Base-by-base conservation (phyloP, 2,329 filamentous ascomycete species). In the Aspergillus quadrilineatus region DNA sequence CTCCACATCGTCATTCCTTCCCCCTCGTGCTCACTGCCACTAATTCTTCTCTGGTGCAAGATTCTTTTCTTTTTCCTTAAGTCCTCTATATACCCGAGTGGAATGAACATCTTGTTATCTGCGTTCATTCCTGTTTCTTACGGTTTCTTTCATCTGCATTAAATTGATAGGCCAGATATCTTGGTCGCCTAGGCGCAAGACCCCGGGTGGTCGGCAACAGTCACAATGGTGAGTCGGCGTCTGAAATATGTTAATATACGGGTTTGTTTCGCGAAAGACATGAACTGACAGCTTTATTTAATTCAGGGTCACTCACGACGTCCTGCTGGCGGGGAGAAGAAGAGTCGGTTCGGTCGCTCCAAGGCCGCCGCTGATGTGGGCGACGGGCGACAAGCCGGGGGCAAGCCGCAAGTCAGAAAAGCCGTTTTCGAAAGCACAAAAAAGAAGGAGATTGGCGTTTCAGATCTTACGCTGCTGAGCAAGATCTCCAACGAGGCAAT, bases 401-500 rank as follows among this genome's bases (percentile, higher is more conserved):
- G 80, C 58, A 79, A 81, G 66, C 79, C 86, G 61, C 90, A 90
- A 76, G 90, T 96, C 66, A 93, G 92, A 78, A 97, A 97, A 80
- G 94, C 94, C 62, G 90, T 90, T 60, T 99, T 95, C 77, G 94
- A 99, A 75, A 90, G 87, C 59, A 90, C 88, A 64, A 97, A 97
- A 84, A 99, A 97, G 87, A 97, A 96, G 84, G 92, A 99, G 77
- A 94, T 99, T 67, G 94, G 94, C 64, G 94, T 99, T 53, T 97
- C 94, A 54, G 94, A 99, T 81, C 83, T 99, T 73, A 99, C 94
- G 4, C 82, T 99, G 68, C 89, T 99, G 72, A 97, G 92, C 82
- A 97, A 97, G 77, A 95, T 99, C 63, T 96, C 92, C 64, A 97
- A 99, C 76, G 94, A 99, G 76, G 92, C 93, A 60, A 99, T 99